Evolutionary conservation across 2,329 filamentous ascomycete genomes (phyloP).

Genomic region (Myriosclerotinia curreyana): DNA sequence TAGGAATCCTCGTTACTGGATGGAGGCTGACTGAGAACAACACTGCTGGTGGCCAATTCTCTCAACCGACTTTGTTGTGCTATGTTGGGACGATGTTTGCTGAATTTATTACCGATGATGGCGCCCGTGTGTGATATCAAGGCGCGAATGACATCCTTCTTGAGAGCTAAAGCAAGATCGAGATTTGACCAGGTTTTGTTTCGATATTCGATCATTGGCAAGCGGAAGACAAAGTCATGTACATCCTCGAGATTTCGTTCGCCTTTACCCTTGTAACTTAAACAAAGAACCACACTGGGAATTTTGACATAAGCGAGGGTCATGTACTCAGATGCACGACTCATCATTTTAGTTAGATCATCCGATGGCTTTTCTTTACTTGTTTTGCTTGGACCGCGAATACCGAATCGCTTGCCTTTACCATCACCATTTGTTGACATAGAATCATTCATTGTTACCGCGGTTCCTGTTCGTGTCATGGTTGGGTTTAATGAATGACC

Average conservation of each 20-base stretch:
- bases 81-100: constrained; percentile 76
- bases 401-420: constrained; percentile 52
- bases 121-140: constrained; percentile 93
- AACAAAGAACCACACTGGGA: constrained; percentile 88
- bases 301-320: constrained; percentile 94
- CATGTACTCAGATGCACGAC: constrained; percentile 93
- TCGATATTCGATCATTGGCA: constrained; percentile 90
- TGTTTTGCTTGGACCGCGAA: constrained; percentile 49
- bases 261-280: constrained; percentile 94
- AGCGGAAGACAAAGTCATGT: constrained; percentile 93
- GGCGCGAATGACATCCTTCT: constrained; percentile 91
- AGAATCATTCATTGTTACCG: constrained; percentile 29
- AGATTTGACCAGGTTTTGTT: constrained; percentile 99
- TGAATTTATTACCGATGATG: constrained; percentile 97
- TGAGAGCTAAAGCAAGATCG: constrained; percentile 85
- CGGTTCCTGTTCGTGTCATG: constrained; percentile 33
- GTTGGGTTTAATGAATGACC: constrained; percentile 31
- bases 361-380: constrained; percentile 68
- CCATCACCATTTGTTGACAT: constrained; percentile 35
- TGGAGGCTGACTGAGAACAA: constrained; percentile 35
- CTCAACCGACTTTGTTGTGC: constrained; percentile 76
- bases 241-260: constrained; percentile 96
- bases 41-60: constrained; percentile 71
- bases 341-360: constrained; percentile 95
- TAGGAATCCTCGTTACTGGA: constrained; percentile 35